These are phyloP conservation scores for Silene uniflora DNA, from an alignment of 148 eudicot species.

Conservation along the genomic window DNA sequence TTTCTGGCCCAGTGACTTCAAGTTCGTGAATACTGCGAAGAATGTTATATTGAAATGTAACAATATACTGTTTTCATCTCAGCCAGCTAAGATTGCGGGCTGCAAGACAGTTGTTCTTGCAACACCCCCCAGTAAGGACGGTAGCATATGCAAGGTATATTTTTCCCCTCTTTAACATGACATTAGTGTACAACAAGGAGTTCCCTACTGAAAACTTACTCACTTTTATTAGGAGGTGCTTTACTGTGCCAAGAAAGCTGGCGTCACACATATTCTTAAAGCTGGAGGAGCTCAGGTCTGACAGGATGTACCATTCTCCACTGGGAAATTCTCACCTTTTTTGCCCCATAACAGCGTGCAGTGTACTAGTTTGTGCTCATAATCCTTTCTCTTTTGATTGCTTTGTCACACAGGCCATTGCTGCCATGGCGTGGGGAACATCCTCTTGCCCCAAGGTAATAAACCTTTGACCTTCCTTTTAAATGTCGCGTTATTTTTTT, in stretches of 20 bases:
- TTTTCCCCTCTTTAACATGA: not conserved
- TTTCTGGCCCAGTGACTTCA: not conserved
- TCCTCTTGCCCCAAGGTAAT: constrained; percentile 93
- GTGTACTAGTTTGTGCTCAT: constrained; percentile 1
- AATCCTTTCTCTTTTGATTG: constrained; percentile 4
- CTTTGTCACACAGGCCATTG: constrained; percentile 63
- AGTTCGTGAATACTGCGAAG: not conserved
- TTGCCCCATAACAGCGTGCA: not conserved
- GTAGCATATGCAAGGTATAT: constrained; percentile 86
- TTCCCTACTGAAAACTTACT: not conserved
- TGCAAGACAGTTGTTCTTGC: constrained; percentile 93
- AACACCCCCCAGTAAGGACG: constrained; percentile 88
- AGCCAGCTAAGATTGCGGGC: constrained; percentile 99
- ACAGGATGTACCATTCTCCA: constrained; percentile 4
- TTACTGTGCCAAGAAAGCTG: constrained; percentile 97
- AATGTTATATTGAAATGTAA: constrained; percentile 10
- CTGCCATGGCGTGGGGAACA: constrained; percentile 99
- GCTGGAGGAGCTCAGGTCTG: constrained; percentile 99
- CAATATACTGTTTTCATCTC: constrained; percentile 16
- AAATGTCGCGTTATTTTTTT: not conserved
- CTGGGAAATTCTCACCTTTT: not conserved
- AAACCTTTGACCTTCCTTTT: not conserved
- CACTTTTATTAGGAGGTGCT: constrained; percentile 67
- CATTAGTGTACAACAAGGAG: not conserved
- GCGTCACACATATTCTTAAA: constrained; percentile 98